Conservation (phyloP, 768 basidiomycete species). For the Pisolithus tinctorius region DNA sequence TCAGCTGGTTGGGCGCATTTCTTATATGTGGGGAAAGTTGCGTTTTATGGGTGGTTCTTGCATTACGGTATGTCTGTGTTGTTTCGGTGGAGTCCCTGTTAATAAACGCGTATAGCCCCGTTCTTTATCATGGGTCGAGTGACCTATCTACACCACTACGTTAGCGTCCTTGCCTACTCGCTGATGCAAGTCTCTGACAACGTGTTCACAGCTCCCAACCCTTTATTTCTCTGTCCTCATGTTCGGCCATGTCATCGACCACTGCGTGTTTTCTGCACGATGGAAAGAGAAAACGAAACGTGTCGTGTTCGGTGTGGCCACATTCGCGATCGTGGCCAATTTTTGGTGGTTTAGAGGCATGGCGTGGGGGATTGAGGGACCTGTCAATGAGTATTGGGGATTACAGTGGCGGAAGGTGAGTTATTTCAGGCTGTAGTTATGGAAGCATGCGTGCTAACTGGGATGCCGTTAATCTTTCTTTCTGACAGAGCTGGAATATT, state of each 20-base stretch:
- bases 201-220: slow-evolving; percentile 66
- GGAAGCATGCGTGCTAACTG: neutral
- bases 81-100: neutral
- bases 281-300: slow-evolving; percentile 58
- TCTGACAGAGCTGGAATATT: slow-evolving; percentile 24
- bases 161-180: slow-evolving; percentile 33
- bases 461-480: too few relatives aligned
- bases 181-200: neutral
- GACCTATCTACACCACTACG: slow-evolving; percentile 95
- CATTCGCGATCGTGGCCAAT: slow-evolving; percentile 53
- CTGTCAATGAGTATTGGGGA: slow-evolving; percentile 73
- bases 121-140: slow-evolving; percentile 98
- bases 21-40: slow-evolving; percentile 86
- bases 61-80: slow-evolving; percentile 58
- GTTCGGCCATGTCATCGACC: slow-evolving; percentile 86
- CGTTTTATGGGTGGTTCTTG: slow-evolving; percentile 85
- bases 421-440: neutral
- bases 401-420: slow-evolving; percentile 67
- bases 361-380: slow-evolving; percentile 90
- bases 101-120: slow-evolving; percentile 50
- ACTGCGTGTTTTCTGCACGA: slow-evolving; percentile 81
- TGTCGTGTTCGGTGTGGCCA: slow-evolving; percentile 61
- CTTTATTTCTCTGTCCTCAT: slow-evolving; percentile 96
- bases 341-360: slow-evolving; percentile 96
- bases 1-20: slow-evolving; percentile 92